A percentile compares a stretch with the other conserved stretches of the same genome.
Evolutionary conservation across 2,329 filamentous ascomycete genomes (phyloP).

Genomic region (Aspergillus neotritici): DNA sequence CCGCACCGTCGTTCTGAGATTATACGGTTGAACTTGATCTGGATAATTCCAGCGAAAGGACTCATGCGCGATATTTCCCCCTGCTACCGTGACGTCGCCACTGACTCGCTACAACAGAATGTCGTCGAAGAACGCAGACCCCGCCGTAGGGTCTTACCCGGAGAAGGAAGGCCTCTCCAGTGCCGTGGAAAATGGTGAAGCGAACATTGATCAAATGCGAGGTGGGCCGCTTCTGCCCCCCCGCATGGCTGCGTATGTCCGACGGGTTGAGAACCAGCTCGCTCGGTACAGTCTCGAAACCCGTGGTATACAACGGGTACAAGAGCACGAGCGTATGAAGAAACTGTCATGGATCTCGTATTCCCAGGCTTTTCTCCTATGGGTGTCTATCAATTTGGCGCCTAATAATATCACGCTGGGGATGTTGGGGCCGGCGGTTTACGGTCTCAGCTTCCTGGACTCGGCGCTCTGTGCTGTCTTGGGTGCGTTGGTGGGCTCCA

Average conservation of each 20-base stretch:
- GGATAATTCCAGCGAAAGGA: conserved; percentile 44
- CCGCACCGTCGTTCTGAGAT: conserved; percentile 35
- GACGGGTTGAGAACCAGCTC: conserved; percentile 36
- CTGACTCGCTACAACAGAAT: conserved; percentile 28
- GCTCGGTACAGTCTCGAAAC: conserved; percentile 49
- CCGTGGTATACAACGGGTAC: conserved; percentile 56
- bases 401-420: conserved; percentile 61
- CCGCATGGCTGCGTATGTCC: conserved; percentile 27
- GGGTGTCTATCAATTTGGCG: conserved; percentile 58
- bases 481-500: conserved; percentile 51
- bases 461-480: conserved; percentile 53
- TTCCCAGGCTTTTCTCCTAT: conserved; percentile 52
- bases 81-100: conserved; percentile 3
- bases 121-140: conserved; percentile 24
- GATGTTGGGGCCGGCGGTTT: conserved; percentile 57
- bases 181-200: conserved; percentile 15
- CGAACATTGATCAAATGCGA: conserved; percentile 6
- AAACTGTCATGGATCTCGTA: conserved; percentile 49
- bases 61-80: conserved; percentile 31
- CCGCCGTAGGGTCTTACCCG: conserved; percentile 22
- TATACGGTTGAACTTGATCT: conserved; percentile 44
- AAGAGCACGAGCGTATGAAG: conserved; percentile 50
- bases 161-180: conserved; percentile 18
- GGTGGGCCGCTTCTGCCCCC: conserved; percentile 15
- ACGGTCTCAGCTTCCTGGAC: conserved; percentile 54